Evolutionary conservation across 2,329 filamentous ascomycete species (phyloP), one percentile per base, ranked within the genome.

Genomic region (Cladosporium sp.): DNA sequence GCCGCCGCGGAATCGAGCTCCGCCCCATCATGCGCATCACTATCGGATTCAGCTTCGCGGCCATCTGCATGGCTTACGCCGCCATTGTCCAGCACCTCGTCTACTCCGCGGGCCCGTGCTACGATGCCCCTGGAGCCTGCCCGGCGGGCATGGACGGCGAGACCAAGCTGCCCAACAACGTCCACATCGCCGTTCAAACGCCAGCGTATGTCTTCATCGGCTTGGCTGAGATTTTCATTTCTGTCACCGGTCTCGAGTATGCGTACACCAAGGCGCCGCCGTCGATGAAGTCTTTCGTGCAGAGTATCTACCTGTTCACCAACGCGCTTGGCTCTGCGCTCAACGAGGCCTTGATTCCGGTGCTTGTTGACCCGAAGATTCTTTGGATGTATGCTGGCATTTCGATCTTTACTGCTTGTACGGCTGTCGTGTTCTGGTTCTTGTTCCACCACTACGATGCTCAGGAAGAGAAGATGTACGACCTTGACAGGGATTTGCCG

Each of bases 301-400:
- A 81, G 77, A 75, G 55, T 18, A 65, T 59, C 33, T 59, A 65
- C 56, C 80, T 88, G 65, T 81, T 89, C 67, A 88, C 85, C 46
- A 85, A 80, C 55, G 87, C 86, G 3, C 81, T 86, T 53, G 85
- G 85, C 3, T 82, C 85, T 1, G 85, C 84, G 35, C 77, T 92
- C 26, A 86, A 85, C 2, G 85, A 88, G 70, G 84, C 88, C 2
- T 78, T 91, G 14, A 83, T 86, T 1, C 86, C 88, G 0, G 78
- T 82, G 5, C 84, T 86, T 7, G 83, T 83, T 65, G 86, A 92
- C 73, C 89, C 89, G 26, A 82, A 86, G 69, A 83, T 90, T 70
- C 72, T 88, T 65, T 90, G 87, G 86, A 84, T 91, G 82, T 76
- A 76, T 65, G 73, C 71, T 23, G 73, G 73, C 11, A 66, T 76